These are phyloP conservation scores for Tulasnella sp. DNA, from an alignment of 768 basidiomycete species.

Conservation along the genomic window DNA sequence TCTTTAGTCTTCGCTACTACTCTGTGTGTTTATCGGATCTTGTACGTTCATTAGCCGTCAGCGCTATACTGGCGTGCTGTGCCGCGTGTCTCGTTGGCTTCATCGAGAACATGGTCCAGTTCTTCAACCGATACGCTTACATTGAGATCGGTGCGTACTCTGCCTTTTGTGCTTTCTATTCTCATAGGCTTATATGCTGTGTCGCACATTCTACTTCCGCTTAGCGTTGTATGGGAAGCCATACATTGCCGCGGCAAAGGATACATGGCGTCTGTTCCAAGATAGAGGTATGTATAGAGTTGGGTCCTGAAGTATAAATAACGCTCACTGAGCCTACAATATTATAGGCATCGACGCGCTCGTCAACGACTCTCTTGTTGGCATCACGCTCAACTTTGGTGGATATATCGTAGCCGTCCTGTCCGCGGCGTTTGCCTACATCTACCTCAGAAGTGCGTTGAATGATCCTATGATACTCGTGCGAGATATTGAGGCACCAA, in stretches of 20 bases:
- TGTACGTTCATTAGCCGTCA: conserved; percentile 40
- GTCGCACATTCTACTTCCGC: conserved; percentile 11
- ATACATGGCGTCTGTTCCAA: conserved; percentile 67
- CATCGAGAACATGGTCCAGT: conserved; percentile 57
- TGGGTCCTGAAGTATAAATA: background rate
- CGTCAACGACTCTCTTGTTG: conserved; percentile 69
- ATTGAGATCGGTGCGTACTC: conserved; percentile 50
- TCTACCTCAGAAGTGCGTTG: conserved; percentile 58
- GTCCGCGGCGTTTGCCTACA: conserved; percentile 61
- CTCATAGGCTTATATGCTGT: background rate
- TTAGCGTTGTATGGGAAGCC: conserved; percentile 70
- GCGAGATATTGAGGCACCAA: background rate
- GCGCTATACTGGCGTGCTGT: conserved; percentile 64
- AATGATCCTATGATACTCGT: background rate
- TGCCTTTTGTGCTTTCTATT: no score
- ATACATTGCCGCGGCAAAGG: conserved; percentile 69
- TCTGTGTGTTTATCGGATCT: background rate
- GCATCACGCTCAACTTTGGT: conserved; percentile 62
- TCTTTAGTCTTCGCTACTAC: background rate
- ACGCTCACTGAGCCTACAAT: background rate
- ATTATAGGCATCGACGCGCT: conserved; percentile 52
- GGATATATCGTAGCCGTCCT: conserved; percentile 65
- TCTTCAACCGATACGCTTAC: conserved; percentile 77
- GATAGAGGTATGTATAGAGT: conserved; percentile 40
- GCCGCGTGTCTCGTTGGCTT: conserved; percentile 67